Conservation (phyloP, 345 rosid genomes). For the Eucalyptus pauciflora region DNA sequence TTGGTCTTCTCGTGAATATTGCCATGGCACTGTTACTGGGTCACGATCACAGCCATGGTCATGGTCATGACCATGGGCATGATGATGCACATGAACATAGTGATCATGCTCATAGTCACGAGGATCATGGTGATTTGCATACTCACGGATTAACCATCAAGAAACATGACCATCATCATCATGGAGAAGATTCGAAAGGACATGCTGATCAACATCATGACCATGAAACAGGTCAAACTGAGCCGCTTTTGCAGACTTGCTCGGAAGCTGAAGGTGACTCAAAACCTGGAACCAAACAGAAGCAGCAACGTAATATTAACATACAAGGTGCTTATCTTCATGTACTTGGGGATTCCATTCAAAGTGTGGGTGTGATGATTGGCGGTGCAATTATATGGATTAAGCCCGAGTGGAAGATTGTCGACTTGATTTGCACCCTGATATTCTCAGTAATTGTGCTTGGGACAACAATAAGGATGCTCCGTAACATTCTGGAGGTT, state of each 20-base stretch:
- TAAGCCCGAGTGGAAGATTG: constrained; percentile 53
- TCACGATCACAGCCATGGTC: constrained; percentile 48
- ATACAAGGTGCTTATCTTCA: constrained; percentile 79
- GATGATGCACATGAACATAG: constrained; percentile 13
- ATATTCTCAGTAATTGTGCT: constrained; percentile 61
- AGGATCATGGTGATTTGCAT: not conserved
- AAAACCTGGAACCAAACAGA: constrained; percentile 4
- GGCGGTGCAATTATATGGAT: constrained; percentile 76
- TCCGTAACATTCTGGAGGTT: constrained; percentile 60
- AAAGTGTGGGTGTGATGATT: constrained; percentile 77
- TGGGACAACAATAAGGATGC: constrained; percentile 73
- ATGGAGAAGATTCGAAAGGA: constrained; percentile 8
- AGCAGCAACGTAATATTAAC: constrained; percentile 42
- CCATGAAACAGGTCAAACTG: constrained; percentile 11
- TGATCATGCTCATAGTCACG: constrained; percentile 3
- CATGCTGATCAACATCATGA: constrained; percentile 13
- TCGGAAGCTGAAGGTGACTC: constrained; percentile 1
- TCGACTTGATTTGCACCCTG: constrained; percentile 70
- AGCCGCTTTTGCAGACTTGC: constrained; percentile 16
- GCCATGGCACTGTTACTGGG: constrained; percentile 59
- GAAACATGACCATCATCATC: constrained; percentile 4
- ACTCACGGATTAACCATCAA: not conserved
- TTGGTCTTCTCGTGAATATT: constrained; percentile 56
- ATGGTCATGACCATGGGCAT: constrained; percentile 11
- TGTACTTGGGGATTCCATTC: constrained; percentile 76